phyloP scores from a whole-genome alignment of 2,329 filamentous ascomycete species.

The Claviceps sp. region DNA sequence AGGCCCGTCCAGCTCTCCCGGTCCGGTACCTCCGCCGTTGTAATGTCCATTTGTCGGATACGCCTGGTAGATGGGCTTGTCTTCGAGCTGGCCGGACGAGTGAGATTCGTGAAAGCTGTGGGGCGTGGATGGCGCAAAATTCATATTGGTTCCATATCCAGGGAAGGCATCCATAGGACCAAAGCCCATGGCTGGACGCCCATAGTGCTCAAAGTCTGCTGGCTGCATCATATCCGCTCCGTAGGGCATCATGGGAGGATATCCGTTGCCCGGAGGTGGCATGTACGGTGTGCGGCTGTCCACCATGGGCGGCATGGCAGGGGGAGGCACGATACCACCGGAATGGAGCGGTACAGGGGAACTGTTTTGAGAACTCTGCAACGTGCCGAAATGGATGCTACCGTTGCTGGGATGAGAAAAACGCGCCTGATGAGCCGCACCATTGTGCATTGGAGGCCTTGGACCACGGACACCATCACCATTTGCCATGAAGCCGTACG shows the following conservation, averaged over 20 bases:
- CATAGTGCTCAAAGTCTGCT: slow-evolving; percentile 23
- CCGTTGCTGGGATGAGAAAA: slow-evolving; percentile 40
- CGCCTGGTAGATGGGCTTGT: slow-evolving; percentile 28
- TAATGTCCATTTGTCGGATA: slow-evolving; percentile 25
- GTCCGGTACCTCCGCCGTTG: slow-evolving; percentile 19
- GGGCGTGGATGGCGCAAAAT: slow-evolving; percentile 41
- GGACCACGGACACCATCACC: slow-evolving; percentile 20
- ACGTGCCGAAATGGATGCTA: slow-evolving; percentile 42
- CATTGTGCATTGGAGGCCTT: slow-evolving; percentile 20
- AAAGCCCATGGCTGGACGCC: slow-evolving; percentile 22
- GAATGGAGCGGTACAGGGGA: slow-evolving; percentile 41
- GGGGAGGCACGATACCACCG: slow-evolving; percentile 34
- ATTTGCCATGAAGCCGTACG: slow-evolving; percentile 18
- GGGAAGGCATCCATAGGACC: slow-evolving; percentile 22
- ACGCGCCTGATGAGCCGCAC: slow-evolving; percentile 26
- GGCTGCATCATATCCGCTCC: slow-evolving; percentile 22
- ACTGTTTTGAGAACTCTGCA: slow-evolving; percentile 41
- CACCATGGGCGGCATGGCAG: slow-evolving; percentile 24
- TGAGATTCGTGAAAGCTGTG: slow-evolving; percentile 51
- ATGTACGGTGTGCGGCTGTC: slow-evolving; percentile 22
- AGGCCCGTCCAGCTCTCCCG: slow-evolving; percentile 17
- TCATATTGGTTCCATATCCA: slow-evolving; percentile 16
- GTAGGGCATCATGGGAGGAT: slow-evolving; percentile 24
- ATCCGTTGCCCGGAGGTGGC: slow-evolving; percentile 20
- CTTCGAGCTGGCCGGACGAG: slow-evolving; percentile 36